Conservation (phyloP, 768 basidiomycete genomes). For the Pleurotus sapidus region DNA sequence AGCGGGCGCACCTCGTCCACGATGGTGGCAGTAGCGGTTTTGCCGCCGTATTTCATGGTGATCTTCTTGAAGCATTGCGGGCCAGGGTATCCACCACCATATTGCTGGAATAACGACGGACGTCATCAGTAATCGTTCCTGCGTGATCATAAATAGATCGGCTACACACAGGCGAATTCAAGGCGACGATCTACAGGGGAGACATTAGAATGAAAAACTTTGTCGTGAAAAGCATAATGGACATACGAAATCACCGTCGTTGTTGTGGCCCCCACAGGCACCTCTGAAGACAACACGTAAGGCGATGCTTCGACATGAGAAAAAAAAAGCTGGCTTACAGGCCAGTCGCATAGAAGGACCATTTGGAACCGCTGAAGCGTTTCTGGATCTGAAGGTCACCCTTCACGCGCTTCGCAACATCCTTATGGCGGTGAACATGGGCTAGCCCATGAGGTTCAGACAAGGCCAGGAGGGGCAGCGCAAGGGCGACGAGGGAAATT, state of each 20-base stretch:
- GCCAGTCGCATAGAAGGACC: conserved; percentile 58
- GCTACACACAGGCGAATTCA: conserved; percentile 38
- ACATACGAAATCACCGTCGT: conserved; percentile 41
- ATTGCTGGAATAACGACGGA: conserved; percentile 35
- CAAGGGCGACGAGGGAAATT: conserved; percentile 26
- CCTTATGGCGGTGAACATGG: conserved; percentile 40
- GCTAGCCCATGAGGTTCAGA: conserved; percentile 27
- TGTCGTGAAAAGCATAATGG: not conserved
- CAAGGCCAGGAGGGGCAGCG: conserved; percentile 31
- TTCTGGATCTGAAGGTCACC: conserved; percentile 37
- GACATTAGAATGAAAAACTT: not conserved
- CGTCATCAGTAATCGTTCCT: not conserved
- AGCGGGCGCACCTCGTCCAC: conserved; percentile 52
- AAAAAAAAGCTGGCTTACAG: conserved; percentile 29
- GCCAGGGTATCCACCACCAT: conserved; percentile 59
- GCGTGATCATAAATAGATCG: not conserved
- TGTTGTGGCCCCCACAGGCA: conserved; percentile 48
- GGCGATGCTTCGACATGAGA: conserved; percentile 2
- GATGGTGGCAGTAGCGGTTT: conserved; percentile 53
- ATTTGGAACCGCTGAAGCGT: conserved; percentile 36
- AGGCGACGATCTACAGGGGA: conserved; percentile 45
- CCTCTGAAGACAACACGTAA: conserved; percentile 33
- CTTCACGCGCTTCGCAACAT: conserved; percentile 44
- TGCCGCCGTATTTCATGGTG: conserved; percentile 59
- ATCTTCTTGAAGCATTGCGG: conserved; percentile 61